Base-by-base conservation (phyloP, 306 rosid genomes). In the Vicia sativa region DNA sequence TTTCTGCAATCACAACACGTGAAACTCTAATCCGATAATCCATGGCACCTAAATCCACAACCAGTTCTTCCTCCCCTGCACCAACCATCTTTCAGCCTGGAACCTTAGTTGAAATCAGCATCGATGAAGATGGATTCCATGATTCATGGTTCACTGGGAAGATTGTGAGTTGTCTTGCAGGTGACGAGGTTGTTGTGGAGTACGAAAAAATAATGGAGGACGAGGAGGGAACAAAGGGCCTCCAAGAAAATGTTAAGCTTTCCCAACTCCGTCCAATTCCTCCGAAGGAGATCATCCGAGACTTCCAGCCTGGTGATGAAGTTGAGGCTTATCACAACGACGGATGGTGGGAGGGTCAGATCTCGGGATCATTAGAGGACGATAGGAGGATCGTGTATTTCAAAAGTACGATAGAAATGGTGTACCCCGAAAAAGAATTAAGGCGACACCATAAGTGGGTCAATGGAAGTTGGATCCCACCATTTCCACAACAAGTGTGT, bases 281-380 rank as follows among this genome's bases (percentile, higher is more conserved):
- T 0, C 85, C 82, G 1, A 2, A n/a, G 31, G 84, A 79, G 59
- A 7, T 68, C 12, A 23, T 12, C 23, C 49, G 35, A 10, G 64
- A 37, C 8, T 77, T 81, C 77, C 76, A 62, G 65, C 61, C 67
- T 34, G 91, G 91, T 35, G 87, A 83, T 4, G 81, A 81, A 54
- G 88, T 86, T 25, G 91, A 86, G 14, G 91, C 86, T 0, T 81
- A 10, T 74, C 68, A 74, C 57, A 72, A 83, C 9, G 91, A 83
- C 0, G 91, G 91, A 23, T 86, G 91, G 91, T 86, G 91, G 91
- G 82, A 79, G 62, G 91, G 88, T 35, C 55, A 42, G 35, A 73
- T 83, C 0, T 62, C 81, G 0, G 3, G 57, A 11, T 78, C 46
- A 10, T 25, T 74, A 9, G 75, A 43, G 1, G 45, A 69, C 4